Conservation (phyloP, 192 early-diverging fungal species). For the Podila horticola region DNA sequence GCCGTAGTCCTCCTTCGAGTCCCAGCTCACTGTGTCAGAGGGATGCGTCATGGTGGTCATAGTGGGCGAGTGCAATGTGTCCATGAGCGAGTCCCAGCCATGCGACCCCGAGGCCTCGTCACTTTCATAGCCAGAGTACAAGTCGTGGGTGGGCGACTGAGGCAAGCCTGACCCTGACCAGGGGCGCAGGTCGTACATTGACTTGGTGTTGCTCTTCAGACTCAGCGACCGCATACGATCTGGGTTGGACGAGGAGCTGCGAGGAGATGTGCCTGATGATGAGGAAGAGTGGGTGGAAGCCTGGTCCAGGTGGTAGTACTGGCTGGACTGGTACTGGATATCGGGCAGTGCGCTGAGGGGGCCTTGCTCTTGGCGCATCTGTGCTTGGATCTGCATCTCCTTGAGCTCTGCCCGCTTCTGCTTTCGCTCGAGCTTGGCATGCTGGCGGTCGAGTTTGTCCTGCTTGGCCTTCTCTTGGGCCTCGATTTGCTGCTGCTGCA, state of each 20-base stretch:
- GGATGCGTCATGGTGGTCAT: constrained; percentile 7
- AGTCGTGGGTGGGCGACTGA: constrained; percentile 7
- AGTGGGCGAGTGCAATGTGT: constrained; percentile 39
- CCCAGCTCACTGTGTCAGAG: constrained; percentile 19
- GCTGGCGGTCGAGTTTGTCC: constrained; percentile 38
- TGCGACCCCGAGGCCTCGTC: constrained; percentile 27
- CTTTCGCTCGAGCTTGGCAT: constrained; percentile 29
- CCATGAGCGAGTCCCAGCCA: constrained; percentile 49
- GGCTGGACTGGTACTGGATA: not conserved
- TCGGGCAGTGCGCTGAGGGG: not conserved
- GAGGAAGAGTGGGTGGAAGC: not conserved
- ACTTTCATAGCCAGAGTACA: constrained; percentile 29
- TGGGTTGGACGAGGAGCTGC: not conserved
- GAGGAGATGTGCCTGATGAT: constrained; percentile 11
- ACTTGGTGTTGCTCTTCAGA: constrained; percentile 49
- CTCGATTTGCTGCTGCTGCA: constrained; percentile 43
- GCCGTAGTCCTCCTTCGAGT: constrained; percentile 31
- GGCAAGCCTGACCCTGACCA: constrained; percentile 22
- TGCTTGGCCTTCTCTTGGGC: constrained; percentile 35
- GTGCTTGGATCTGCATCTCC: not conserved
- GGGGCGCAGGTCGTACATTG: constrained; percentile 46
- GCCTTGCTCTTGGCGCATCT: not conserved
- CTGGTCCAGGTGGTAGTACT: not conserved
- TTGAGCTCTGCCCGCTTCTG: constrained; percentile 23
- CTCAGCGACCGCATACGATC: constrained; percentile 35